These are phyloP conservation scores for Escallonia herrerae DNA, from an alignment of 129 eudicot genomes.

Conservation along the genomic window DNA sequence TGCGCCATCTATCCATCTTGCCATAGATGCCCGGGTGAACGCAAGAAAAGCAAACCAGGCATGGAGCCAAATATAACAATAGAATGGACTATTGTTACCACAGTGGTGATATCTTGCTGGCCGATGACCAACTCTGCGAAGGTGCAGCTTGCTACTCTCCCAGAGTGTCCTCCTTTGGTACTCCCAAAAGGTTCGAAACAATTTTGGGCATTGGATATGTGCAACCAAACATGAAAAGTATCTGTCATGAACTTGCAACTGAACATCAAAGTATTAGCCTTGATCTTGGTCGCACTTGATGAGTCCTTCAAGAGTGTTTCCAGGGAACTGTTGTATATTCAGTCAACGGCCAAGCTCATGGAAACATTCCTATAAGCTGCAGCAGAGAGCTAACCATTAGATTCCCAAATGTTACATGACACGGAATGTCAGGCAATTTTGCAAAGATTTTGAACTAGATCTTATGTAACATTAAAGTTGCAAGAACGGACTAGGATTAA, in stretches of 20 bases:
- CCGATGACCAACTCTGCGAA: not conserved
- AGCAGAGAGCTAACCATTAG: slow-evolving; percentile 11
- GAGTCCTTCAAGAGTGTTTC: not conserved
- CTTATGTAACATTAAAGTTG: slow-evolving; percentile 22
- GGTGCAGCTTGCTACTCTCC: not conserved
- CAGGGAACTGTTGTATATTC: not conserved
- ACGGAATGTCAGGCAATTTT: no score
- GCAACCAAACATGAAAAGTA: no score
- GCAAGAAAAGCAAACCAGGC: not conserved
- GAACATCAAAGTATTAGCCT: not conserved
- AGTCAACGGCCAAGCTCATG: slow-evolving; percentile 3
- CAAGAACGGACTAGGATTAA: not conserved
- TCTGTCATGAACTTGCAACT: not conserved
- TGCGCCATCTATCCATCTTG: no score
- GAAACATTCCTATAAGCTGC: slow-evolving; percentile 3
- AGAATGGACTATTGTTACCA: not conserved
- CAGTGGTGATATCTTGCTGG: not conserved
- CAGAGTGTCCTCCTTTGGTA: not conserved
- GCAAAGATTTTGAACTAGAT: not conserved
- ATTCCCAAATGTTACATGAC: not conserved
- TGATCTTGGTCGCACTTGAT: not conserved
- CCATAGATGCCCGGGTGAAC: no score
- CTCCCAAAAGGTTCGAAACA: no score
- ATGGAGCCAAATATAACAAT: not conserved
- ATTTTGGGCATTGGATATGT: no score